Percentiles rank a stretch among this genome's conserved stretches.
phyloP scores from a whole-genome alignment of 192 early-diverging fungal species.

The Coemansia guatemalensis region DNA sequence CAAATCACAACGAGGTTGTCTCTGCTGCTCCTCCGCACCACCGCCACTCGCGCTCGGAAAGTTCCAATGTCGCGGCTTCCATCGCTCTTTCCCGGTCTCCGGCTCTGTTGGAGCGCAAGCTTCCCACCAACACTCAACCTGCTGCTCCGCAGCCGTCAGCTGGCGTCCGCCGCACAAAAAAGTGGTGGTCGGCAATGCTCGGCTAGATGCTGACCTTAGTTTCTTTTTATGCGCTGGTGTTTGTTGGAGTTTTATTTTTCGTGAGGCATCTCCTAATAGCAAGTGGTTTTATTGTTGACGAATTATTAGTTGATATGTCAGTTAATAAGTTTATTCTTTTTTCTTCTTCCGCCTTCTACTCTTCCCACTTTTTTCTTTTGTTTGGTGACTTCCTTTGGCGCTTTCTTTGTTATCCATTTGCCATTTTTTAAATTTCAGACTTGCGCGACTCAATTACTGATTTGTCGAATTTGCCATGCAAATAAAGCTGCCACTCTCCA shows the following conservation, averaged over 20 bases:
- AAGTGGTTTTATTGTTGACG: background rate
- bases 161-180: conserved; percentile 16
- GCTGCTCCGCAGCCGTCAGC: background rate
- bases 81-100: background rate
- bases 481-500: too few relatives aligned
- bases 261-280: background rate
- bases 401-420: too few relatives aligned
- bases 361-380: too few relatives aligned
- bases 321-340: too few relatives aligned
- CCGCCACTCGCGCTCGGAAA: background rate
- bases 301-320: background rate
- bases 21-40: background rate
- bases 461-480: too few relatives aligned
- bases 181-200: conserved; percentile 46
- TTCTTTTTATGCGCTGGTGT: background rate
- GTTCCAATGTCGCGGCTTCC: background rate
- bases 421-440: too few relatives aligned
- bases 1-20: background rate
- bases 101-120: background rate
- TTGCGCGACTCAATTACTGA: too few relatives aligned
- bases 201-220: conserved; percentile 5
- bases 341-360: too few relatives aligned
- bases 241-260: background rate
- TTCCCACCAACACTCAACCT: background rate
- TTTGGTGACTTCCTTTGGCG: too few relatives aligned